A percentile compares a stretch with the other conserved stretches of the same genome.
phyloP scores from a whole-genome alignment of 306 rosid genomes.

The Trifolium repens region DNA sequence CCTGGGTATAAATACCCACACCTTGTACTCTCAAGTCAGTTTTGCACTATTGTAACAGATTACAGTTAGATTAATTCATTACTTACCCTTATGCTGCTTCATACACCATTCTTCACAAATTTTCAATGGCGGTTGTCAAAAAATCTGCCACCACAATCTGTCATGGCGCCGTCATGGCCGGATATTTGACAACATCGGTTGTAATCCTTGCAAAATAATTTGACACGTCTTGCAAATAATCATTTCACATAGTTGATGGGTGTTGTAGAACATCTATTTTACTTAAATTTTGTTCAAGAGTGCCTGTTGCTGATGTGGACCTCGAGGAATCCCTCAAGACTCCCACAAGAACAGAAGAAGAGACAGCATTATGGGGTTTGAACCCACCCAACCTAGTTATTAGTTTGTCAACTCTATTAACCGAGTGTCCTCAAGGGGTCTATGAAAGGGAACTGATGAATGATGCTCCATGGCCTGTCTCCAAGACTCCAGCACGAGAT shows the following conservation, averaged over 20 bases:
- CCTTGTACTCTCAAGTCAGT: no score
- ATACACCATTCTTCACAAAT: background rate
- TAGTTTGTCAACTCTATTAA: background rate
- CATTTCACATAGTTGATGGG: background rate
- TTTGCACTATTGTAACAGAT: no score
- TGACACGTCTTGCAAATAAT: constrained; percentile 1
- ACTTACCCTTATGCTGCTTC: no score
- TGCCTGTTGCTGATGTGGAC: background rate
- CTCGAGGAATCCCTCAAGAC: background rate
- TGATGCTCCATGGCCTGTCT: constrained; percentile 18
- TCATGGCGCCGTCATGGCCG: background rate
- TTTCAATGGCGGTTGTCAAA: background rate
- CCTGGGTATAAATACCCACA: no score
- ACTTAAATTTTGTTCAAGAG: background rate
- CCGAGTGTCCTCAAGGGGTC: background rate
- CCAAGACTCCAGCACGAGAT: constrained; percentile 7
- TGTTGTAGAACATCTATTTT: background rate
- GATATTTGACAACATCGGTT: background rate
- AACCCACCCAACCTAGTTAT: background rate
- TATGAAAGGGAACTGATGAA: constrained; percentile 16
- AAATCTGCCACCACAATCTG: background rate
- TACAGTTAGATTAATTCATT: no score
- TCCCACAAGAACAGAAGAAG: background rate
- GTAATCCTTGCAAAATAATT: constrained; percentile 5
- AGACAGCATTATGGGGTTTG: background rate